phyloP scores from a whole-genome alignment of 108 stramenopile species.

The Poteriospumella lacustris region DNA sequence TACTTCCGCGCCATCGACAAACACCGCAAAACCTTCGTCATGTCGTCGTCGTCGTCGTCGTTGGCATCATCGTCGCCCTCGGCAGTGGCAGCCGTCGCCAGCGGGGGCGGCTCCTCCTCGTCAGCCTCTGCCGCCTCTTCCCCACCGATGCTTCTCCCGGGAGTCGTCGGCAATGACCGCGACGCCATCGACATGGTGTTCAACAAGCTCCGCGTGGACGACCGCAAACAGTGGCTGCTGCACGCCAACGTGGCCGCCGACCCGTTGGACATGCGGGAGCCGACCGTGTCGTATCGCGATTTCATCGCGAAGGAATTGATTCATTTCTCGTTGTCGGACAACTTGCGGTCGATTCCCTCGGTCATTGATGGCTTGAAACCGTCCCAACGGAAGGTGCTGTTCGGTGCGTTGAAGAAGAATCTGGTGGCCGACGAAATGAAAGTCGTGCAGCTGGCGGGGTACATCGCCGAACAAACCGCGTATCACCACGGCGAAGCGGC shows the following conservation, averaged over 20 bases:
- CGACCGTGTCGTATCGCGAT: conserved; percentile 53
- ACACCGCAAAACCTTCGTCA: conserved; percentile 63
- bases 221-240: neutral
- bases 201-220: conserved; percentile 4
- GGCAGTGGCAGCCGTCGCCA: neutral
- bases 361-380: conserved; percentile 84
- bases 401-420: conserved; percentile 77
- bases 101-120: conserved; percentile 70
- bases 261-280: too few relatives aligned
- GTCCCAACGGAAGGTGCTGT: conserved; percentile 83
- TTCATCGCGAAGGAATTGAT: conserved; percentile 86
- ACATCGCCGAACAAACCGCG: conserved; percentile 79
- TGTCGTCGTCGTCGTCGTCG: too few relatives aligned
- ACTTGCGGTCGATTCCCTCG: conserved; percentile 69
- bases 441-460: conserved; percentile 83
- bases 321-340: conserved; percentile 81
- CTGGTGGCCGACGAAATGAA: conserved; percentile 78
- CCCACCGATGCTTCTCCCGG: too few relatives aligned
- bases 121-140: too few relatives aligned
- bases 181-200: neutral
- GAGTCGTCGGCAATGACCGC: too few relatives aligned
- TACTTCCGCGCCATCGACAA: conserved; percentile 69
- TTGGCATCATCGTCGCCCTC: too few relatives aligned
- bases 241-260: too few relatives aligned
- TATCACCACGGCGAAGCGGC: conserved; percentile 83